Evolutionary conservation across 108 stramenopile genomes (phyloP).

Genomic region (Aurantiochytrium sp.): DNA sequence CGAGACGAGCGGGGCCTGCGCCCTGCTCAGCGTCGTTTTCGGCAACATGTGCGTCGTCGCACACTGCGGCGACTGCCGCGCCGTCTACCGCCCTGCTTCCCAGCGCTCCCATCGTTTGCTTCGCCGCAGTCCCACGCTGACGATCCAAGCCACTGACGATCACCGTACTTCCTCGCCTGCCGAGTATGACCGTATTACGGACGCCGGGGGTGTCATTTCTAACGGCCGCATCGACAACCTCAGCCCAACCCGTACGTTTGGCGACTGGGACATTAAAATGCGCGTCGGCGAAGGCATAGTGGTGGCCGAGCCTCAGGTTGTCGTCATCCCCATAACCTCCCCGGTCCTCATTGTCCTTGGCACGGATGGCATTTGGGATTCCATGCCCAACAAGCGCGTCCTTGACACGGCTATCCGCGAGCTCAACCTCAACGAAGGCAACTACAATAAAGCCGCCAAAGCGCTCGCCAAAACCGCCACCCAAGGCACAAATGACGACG

Average conservation of each 20-base stretch:
- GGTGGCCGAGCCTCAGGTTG: background rate
- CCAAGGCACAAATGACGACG: background rate
- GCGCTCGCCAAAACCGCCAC: background rate
- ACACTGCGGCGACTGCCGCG: conserved; percentile 7
- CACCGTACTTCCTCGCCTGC: background rate
- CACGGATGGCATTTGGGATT: background rate
- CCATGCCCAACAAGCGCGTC: background rate
- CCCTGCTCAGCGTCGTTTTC: background rate
- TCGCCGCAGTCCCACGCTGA: background rate
- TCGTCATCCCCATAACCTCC: background rate
- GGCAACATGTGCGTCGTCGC: background rate
- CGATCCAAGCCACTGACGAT: background rate
- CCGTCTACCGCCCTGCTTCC: background rate
- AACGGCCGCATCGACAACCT: background rate
- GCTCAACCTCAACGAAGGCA: background rate
- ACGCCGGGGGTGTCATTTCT: background rate
- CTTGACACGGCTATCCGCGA: background rate
- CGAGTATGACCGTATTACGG: background rate
- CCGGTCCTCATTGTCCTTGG: background rate
- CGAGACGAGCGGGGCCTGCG: background rate
- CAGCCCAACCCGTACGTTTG: background rate
- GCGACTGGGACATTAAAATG: conserved; percentile 9
- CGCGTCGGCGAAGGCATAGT: background rate
- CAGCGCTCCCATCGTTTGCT: background rate
- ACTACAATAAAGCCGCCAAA: background rate